Conservation (phyloP, 2,329 filamentous ascomycete genomes). For the Calonectria hawksworthii region DNA sequence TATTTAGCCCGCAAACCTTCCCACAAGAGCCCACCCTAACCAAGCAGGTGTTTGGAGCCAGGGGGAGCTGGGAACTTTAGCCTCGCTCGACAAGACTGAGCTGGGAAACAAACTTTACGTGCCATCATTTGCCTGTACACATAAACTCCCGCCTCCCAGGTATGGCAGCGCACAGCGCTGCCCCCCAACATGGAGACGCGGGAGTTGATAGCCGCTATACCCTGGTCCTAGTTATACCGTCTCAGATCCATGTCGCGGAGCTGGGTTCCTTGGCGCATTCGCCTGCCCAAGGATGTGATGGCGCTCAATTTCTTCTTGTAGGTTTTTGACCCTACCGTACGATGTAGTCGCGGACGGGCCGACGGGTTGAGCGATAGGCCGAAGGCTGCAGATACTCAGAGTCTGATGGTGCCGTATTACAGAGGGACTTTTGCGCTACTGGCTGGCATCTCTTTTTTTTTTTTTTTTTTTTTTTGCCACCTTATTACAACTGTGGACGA, state of each 20-base stretch:
- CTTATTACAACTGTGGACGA: neutral
- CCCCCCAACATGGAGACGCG: neutral
- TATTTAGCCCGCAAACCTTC: constrained; percentile 8
- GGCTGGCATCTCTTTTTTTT: neutral
- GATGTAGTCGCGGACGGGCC: neutral
- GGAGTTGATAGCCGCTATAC: constrained; percentile 12
- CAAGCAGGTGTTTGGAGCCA: constrained; percentile 3
- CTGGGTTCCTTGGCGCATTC: neutral
- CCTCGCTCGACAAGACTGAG: neutral
- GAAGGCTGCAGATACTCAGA: neutral
- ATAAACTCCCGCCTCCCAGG: neutral
- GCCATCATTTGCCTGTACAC: neutral
- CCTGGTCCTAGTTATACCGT: constrained; percentile 14
- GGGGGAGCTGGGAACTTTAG: constrained; percentile 14
- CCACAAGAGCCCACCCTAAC: constrained; percentile 18
- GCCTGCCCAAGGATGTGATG: neutral
- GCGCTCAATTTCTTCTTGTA: neutral
- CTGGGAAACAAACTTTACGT: constrained; percentile 2
- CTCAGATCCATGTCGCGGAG: neutral
- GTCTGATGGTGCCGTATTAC: constrained; percentile 3
- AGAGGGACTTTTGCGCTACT: neutral
- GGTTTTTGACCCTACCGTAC: constrained; percentile 1
- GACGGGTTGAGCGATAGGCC: neutral
- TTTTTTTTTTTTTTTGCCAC: neutral
- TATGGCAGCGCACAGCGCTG: neutral